A percentile compares a stretch with the other conserved stretches of the same genome.
Conservation (phyloP, 2,329 filamentous ascomycete genomes). For the Neonectria hederae region DNA sequence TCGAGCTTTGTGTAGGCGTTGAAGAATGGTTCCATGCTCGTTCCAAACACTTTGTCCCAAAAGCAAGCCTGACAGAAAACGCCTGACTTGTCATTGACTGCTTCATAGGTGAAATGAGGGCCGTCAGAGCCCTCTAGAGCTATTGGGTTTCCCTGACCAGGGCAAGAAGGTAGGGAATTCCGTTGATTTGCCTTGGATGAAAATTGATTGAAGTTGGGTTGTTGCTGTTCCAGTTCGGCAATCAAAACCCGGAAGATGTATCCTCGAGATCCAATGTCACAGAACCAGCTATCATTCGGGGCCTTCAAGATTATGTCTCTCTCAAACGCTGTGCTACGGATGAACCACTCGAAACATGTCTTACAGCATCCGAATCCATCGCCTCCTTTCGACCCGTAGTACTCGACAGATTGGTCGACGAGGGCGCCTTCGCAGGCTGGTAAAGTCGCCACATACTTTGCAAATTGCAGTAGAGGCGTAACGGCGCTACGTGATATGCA, state of each 20-base stretch:
- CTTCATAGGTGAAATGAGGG: background rate
- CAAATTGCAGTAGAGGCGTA: slow-evolving; percentile 1
- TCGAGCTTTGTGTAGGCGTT: slow-evolving; percentile 4
- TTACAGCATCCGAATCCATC: slow-evolving; percentile 13
- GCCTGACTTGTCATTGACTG: background rate
- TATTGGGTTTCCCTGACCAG: background rate
- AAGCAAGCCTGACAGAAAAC: slow-evolving; percentile 15
- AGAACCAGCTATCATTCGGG: background rate
- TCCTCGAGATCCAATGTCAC: slow-evolving; percentile 10
- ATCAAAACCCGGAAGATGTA: background rate
- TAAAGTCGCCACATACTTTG: background rate
- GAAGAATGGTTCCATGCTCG: slow-evolving; percentile 14
- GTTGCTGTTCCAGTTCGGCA: slow-evolving; percentile 7
- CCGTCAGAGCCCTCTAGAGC: background rate
- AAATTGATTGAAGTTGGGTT: slow-evolving; percentile 4
- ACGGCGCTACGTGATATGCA: background rate
- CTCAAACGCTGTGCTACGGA: slow-evolving; percentile 10
- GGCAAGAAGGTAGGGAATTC: background rate
- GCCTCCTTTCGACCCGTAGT: slow-evolving; percentile 1
- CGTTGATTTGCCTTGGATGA: background rate
- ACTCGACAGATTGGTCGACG: background rate
- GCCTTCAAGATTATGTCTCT: background rate
- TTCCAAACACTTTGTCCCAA: slow-evolving; percentile 14
- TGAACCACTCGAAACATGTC: slow-evolving; percentile 9
- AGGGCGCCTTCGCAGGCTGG: background rate